Conservation (phyloP, 1,139 yeast species). For the Suhomyces kunorum region DNA sequence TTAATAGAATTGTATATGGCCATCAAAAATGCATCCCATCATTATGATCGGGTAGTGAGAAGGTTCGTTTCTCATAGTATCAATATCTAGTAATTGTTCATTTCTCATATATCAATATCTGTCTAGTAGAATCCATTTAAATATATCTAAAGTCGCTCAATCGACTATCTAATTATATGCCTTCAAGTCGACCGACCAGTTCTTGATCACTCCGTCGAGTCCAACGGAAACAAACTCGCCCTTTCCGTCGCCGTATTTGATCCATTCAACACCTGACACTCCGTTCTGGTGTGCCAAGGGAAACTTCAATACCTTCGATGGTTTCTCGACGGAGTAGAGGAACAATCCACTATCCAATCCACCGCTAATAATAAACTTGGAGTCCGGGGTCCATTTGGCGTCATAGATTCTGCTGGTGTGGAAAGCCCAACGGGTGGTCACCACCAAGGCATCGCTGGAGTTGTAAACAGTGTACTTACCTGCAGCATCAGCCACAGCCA, state of each 20-base stretch:
- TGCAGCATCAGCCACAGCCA: constrained; percentile 83
- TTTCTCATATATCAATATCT: no score
- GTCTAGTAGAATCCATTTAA: no score
- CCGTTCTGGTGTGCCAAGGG: constrained; percentile 90
- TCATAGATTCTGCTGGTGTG: constrained; percentile 80
- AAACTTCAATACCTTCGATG: constrained; percentile 71
- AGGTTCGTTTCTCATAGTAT: no score
- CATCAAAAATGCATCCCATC: not conserved
- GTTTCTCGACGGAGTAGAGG: constrained; percentile 75
- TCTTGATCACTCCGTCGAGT: constrained; percentile 75
- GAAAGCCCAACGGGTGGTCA: constrained; percentile 94
- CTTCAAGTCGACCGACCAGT: constrained; percentile 58
- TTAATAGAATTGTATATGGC: not conserved
- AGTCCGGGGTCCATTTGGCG: constrained; percentile 77
- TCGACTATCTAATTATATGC: constrained; percentile 13
- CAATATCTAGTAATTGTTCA: no score
- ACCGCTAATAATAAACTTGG: constrained; percentile 71
- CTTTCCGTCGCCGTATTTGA: constrained; percentile 32
- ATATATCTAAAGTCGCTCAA: not conserved
- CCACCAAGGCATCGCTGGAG: constrained; percentile 52
- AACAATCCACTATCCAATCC: constrained; percentile 82
- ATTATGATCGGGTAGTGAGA: not conserved
- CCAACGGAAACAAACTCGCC: constrained; percentile 68
- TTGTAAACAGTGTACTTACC: constrained; percentile 82
- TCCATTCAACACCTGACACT: constrained; percentile 75